These are phyloP conservation scores for Saturnispora saitoi DNA, from an alignment of 805 yeast species.

Conservation along the genomic window DNA sequence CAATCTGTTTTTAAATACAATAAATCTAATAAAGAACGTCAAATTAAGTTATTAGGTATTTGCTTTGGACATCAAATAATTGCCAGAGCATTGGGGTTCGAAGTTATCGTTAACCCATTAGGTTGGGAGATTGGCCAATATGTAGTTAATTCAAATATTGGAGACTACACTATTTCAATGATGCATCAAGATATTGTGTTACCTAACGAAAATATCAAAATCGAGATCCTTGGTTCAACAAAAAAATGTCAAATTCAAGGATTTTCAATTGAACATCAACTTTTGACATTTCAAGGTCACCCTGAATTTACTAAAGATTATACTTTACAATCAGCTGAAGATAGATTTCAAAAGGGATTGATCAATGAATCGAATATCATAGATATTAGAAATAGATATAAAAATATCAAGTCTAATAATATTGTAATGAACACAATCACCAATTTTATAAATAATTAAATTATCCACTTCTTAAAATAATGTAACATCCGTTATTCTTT, in stretches of 20 bases:
- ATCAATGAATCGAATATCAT: constrained; percentile 7
- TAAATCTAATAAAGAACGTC: constrained; percentile 11
- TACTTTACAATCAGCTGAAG: constrained; percentile 12
- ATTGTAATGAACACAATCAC: not conserved
- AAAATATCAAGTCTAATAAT: not conserved
- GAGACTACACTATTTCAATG: constrained; percentile 35
- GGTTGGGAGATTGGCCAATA: constrained; percentile 74
- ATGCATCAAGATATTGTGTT: constrained; percentile 50
- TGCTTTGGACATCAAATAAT: constrained; percentile 88
- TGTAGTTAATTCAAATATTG: constrained; percentile 25
- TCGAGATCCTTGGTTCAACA: constrained; percentile 44
- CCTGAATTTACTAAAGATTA: constrained; percentile 59
- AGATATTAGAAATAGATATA: constrained; percentile 6
- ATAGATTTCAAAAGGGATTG: constrained; percentile 6
- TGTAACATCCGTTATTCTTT: not conserved
- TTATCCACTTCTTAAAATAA: not conserved
- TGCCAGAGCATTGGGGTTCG: constrained; percentile 55
- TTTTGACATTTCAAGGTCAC: constrained; percentile 80
- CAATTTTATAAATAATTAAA: not conserved
- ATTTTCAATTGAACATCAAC: constrained; percentile 38
- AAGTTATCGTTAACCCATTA: constrained; percentile 44
- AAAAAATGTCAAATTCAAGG: constrained; percentile 60
- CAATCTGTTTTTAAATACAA: constrained; percentile 6
- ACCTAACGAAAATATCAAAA: constrained; percentile 16
- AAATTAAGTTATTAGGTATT: constrained; percentile 54